Evolutionary conservation across 495 filamentous ascomycete species (phyloP), one percentile per base, ranked within the genome.

Genomic region (Podospora sp.): DNA sequence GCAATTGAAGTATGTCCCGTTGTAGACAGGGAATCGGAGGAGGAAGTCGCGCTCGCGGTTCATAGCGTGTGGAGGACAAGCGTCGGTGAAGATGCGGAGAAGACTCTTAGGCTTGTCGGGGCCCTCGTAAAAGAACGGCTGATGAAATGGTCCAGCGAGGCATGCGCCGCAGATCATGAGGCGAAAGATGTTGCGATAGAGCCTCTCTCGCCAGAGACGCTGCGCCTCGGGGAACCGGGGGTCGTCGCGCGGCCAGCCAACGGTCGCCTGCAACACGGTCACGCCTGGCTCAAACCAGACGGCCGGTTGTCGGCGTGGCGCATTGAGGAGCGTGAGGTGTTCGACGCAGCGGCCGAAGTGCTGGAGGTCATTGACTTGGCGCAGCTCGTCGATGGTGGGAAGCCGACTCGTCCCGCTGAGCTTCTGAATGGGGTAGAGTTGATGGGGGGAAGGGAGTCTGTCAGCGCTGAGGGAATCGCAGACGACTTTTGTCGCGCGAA

Each of bases 321-420:
- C 29, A 14, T 51, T 62, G 60, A 62, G 11, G 36, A 62, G 25
- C 8, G 27, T 51, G 7, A 62, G 6, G 21, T 51, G 60, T 16
- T 62, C 60, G 7, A 62, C 26, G 60, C 60, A 62, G 40, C 46
- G 35, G 46, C 60, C 35, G 0, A 62, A 25, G 60, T 62, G 60
- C 22, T 62, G 60, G 22, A 62, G 35, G 11, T 22, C 21, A 25
- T 49, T 16, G 16, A 62, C 25, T 6, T 62, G 33, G n/a, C 26
- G 33, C 18, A 62, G 4, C 36, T 62, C 60, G 3, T 35, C 16
- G 7, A 29, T 18, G 35, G 60, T 49, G 11, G 60, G 60, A 6
- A 14, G 60, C 46, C n/a, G 8, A 11, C 21, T 25, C 21, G 20
- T 20, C 33, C 60, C 60, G 60, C 60, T 51, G 20, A 62, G 22